phyloP scores from a whole-genome alignment of 2,329 filamentous ascomycete genomes.

The Bipolaris zeicola region DNA sequence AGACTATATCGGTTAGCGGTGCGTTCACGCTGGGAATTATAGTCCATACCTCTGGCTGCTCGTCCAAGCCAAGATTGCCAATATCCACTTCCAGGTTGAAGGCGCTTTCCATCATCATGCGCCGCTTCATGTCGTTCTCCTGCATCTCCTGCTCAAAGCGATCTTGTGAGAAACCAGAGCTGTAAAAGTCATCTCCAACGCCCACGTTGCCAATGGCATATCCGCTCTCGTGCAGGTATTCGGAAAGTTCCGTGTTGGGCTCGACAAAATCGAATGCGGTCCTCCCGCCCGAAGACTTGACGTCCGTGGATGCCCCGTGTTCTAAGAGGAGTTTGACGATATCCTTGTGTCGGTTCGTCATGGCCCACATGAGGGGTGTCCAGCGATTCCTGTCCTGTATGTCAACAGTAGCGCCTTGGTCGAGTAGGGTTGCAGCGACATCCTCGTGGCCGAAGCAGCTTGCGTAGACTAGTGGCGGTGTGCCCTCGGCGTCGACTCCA shows the following conservation, averaged over 20 bases:
- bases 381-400: constrained; percentile 95
- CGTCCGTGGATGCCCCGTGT: constrained; percentile 91
- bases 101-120: constrained; percentile 99
- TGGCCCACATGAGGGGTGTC: constrained; percentile 99
- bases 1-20: constrained; percentile 33
- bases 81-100: constrained; percentile 95
- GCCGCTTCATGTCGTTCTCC: constrained; percentile 90
- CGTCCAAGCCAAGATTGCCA: constrained; percentile 93
- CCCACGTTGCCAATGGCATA: constrained; percentile 85
- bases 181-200: constrained; percentile 89
- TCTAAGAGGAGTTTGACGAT: constrained; percentile 94
- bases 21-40: constrained; percentile 19
- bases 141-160: constrained; percentile 97
- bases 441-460: constrained; percentile 96
- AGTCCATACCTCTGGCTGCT: constrained; percentile 79
- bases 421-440: constrained; percentile 81
- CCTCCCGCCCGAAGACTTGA: constrained; percentile 90
- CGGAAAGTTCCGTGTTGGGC: constrained; percentile 94
- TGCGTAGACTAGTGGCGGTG: constrained; percentile 94
- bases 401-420: constrained; percentile 87
- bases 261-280: constrained; percentile 96
- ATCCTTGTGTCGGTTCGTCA: constrained; percentile 96
- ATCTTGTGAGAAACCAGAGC: constrained; percentile 87
- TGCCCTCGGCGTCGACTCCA: constrained; percentile 89
- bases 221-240: constrained; percentile 91